Evolutionary conservation across 2,329 filamentous ascomycete species (phyloP).

Genomic region (Colletotrichum chrysophilum): DNA sequence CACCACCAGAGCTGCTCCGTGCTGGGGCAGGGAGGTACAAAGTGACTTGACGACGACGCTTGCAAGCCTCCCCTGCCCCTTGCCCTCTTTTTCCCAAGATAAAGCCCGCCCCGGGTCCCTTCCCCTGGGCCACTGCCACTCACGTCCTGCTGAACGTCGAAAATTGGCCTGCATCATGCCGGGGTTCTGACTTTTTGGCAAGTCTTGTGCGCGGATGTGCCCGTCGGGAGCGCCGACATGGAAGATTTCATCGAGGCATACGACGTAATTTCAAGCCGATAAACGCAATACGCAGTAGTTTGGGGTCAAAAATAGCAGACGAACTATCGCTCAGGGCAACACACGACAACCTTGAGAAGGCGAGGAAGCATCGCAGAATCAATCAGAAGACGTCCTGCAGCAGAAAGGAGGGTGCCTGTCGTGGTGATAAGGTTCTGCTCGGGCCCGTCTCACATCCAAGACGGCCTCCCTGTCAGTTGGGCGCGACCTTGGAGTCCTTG

Average conservation of each 20-base stretch:
- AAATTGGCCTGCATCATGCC: neutral
- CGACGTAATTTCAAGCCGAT: neutral
- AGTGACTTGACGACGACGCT: neutral
- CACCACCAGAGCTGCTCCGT: neutral
- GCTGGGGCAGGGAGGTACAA: neutral
- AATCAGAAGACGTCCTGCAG: neutral
- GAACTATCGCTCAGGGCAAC: neutral
- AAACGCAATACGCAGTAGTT: neutral
- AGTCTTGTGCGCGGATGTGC: neutral
- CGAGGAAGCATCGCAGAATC: neutral
- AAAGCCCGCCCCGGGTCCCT: neutral
- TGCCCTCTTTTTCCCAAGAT: neutral
- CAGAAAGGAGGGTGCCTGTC: neutral
- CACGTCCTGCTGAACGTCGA: neutral
- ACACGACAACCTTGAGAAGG: neutral
- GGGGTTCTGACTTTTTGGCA: neutral
- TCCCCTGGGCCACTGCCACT: neutral
- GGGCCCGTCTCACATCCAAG: conserved; percentile 7
- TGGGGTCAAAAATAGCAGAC: conserved; percentile 16
- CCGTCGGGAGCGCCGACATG: conserved; percentile 9
- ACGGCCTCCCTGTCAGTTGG: neutral
- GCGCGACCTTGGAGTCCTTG: neutral
- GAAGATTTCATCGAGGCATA: neutral
- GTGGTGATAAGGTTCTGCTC: conserved; percentile 14
- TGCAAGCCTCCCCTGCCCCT: neutral